Evolutionary conservation across 2,329 filamentous ascomycete genomes (phyloP).

Genomic region (Trichoderma oligosporum): DNA sequence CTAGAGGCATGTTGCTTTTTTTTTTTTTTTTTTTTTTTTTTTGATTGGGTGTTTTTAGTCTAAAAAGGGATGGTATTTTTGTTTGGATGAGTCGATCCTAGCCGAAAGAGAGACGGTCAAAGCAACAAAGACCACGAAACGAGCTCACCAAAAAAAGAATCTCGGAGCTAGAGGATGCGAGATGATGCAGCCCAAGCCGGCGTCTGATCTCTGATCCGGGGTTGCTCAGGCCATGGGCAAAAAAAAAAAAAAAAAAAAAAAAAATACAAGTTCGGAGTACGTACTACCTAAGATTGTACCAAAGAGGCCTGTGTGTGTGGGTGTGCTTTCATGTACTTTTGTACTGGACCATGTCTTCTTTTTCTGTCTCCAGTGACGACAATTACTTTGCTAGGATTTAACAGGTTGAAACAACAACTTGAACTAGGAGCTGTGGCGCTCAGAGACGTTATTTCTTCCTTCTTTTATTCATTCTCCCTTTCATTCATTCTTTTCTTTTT

Average conservation of each 20-base stretch:
- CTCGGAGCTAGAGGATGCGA: conserved; percentile 6
- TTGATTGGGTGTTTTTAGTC: neutral
- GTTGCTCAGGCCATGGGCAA: conserved; percentile 15
- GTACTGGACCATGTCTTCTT: no score
- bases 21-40: neutral
- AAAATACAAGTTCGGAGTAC: neutral
- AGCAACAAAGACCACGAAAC: neutral
- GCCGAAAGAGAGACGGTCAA: neutral
- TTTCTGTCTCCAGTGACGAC: no score
- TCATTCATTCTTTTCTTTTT: no score
- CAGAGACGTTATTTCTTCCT: no score
- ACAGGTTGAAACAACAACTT: no score
- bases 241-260: neutral
- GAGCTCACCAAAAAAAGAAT: neutral
- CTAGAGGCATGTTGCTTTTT: conserved; percentile 53
- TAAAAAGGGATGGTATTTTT: neutral
- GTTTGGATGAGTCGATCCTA: neutral
- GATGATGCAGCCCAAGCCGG: conserved; percentile 11
- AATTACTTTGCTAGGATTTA: no score
- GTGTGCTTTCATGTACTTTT: no score
- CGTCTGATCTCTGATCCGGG: conserved; percentile 12
- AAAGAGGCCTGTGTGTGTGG: no score
- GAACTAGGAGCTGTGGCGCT: no score
- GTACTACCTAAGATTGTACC: no score
- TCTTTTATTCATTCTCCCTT: no score